phyloP scores from a whole-genome alignment of 2,329 filamentous ascomycete species.

The Camptophora hylomeconis region DNA sequence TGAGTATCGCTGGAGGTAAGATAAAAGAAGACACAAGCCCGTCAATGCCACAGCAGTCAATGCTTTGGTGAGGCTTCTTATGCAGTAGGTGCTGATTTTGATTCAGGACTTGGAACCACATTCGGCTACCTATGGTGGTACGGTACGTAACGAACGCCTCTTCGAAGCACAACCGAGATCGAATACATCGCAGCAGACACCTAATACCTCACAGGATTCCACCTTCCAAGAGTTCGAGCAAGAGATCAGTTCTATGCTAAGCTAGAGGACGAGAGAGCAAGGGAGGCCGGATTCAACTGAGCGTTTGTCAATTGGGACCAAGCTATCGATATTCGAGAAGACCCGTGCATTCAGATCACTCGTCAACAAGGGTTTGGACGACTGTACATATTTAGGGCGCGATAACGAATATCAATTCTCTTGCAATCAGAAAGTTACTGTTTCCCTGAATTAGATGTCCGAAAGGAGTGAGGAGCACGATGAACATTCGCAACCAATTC shows the following conservation, averaged over 20 bases:
- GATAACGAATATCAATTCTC: no score
- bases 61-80: background rate
- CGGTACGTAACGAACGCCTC: conserved; percentile 34
- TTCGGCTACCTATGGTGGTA: conserved; percentile 58
- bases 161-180: no score
- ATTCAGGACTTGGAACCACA: conserved; percentile 46
- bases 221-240: conserved; percentile 50
- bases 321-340: no score
- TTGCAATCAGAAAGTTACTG: no score
- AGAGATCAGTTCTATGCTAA: conserved; percentile 52
- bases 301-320: no score
- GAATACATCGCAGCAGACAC: no score
- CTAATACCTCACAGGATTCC: conserved; percentile 35
- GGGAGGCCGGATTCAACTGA: conserved; percentile 17
- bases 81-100: background rate
- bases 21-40: conserved; percentile 12
- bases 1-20: conserved; percentile 54
- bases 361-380: no score
- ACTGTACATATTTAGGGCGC: no score
- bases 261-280: conserved; percentile 48
- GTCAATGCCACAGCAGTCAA: background rate
- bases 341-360: no score
- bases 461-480: no score
- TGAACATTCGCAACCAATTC: no score
- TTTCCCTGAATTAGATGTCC: no score